Evolutionary conservation across 1,284 basidiomycete genomes (phyloP).

Genomic region (Cryptococcus deneoformans): DNA sequence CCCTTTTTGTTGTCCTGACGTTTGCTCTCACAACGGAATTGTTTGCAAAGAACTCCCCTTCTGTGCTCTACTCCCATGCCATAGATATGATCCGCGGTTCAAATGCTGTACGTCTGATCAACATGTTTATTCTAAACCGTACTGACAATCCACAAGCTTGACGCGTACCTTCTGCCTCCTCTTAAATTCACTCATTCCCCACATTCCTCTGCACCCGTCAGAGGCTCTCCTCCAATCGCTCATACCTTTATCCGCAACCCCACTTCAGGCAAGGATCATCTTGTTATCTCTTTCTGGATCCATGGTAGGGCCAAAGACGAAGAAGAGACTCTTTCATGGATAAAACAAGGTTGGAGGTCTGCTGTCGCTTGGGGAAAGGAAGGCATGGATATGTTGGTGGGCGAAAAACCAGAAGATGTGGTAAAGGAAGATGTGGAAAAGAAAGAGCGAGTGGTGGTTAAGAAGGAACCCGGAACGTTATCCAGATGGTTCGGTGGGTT

Average conservation of each 20-base stretch:
- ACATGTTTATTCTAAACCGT: background rate
- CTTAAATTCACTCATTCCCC: slow-evolving; percentile 48
- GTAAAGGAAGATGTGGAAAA: background rate
- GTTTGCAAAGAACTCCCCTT: slow-evolving; percentile 89
- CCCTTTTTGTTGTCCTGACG: slow-evolving; percentile 65
- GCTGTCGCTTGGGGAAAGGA: slow-evolving; percentile 8
- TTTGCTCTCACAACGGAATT: slow-evolving; percentile 84
- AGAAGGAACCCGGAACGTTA: background rate
- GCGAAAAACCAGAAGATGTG: background rate
- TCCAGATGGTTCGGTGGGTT: slow-evolving; percentile 14
- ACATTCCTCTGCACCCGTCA: slow-evolving; percentile 38
- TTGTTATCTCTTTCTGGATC: slow-evolving; percentile 48
- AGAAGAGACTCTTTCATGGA: slow-evolving; percentile 34
- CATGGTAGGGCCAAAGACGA: slow-evolving; percentile 46
- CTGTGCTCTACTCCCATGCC: slow-evolving; percentile 80
- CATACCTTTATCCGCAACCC: slow-evolving; percentile 40
- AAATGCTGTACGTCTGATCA: slow-evolving; percentile 56
- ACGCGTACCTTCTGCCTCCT: slow-evolving; percentile 46
- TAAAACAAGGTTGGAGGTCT: slow-evolving; percentile 13
- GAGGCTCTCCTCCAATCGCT: slow-evolving; percentile 41
- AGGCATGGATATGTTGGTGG: background rate
- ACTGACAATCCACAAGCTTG: slow-evolving; percentile 26
- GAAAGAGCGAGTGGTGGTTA: background rate
- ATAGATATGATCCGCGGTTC: slow-evolving; percentile 79
- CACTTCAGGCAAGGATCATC: slow-evolving; percentile 43